phyloP scores from a whole-genome alignment of 2,329 filamentous ascomycete genomes.

The Paradendryphiella salina region DNA sequence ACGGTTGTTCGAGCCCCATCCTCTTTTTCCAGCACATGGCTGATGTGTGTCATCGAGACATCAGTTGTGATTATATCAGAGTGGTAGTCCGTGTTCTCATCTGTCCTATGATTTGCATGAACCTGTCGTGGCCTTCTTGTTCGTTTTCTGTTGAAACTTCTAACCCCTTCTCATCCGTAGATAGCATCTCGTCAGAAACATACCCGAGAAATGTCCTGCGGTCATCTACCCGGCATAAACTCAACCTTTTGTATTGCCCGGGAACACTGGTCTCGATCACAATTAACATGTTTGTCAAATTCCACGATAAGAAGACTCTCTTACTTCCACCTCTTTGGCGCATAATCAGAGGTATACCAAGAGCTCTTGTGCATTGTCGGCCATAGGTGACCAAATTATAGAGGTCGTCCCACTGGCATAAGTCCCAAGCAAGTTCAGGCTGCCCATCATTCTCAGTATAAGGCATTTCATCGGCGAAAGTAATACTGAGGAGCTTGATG shows the following conservation, averaged over 20 bases:
- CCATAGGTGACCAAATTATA: neutral
- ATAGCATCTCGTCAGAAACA: too few relatives aligned
- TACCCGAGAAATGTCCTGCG: neutral
- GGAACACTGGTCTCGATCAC: neutral
- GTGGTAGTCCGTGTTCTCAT: neutral
- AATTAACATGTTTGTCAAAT: neutral
- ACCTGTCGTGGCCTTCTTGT: neutral
- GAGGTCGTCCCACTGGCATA: neutral
- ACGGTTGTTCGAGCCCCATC: too few relatives aligned
- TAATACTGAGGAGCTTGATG: neutral
- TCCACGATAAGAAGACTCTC: neutral
- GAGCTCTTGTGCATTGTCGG: neutral
- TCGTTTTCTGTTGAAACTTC: neutral
- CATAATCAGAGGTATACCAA: neutral
- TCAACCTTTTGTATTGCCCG: neutral
- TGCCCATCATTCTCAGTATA: neutral
- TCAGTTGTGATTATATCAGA: neutral
- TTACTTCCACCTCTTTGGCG: neutral
- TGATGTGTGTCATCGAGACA: too few relatives aligned
- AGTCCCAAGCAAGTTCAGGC: neutral
- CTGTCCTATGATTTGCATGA: neutral
- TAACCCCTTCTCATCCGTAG: neutral
- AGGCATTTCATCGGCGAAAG: fast-evolving
- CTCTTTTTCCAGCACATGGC: too few relatives aligned
- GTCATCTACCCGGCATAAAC: neutral